Conservation (phyloP, 352 stramenopile genomes). For the Globisporangium canariense region DNA sequence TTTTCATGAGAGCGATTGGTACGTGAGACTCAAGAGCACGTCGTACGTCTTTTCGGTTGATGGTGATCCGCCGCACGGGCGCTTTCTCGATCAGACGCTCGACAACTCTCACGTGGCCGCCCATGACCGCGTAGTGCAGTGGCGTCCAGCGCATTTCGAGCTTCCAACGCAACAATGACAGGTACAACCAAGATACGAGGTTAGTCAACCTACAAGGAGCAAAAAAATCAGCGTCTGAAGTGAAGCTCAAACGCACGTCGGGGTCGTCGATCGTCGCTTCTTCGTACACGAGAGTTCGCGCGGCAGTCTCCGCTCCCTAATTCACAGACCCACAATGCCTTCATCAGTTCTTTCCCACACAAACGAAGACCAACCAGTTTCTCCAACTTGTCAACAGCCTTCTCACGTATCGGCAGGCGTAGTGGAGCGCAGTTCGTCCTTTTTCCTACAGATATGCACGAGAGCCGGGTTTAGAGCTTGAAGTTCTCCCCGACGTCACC, state of each 20-base stretch:
- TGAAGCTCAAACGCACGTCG: slow-evolving; percentile 37
- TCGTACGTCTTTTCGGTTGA: slow-evolving; percentile 76
- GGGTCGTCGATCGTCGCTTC: slow-evolving; percentile 75
- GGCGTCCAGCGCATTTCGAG: slow-evolving; percentile 81
- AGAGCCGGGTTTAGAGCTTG: too few relatives aligned
- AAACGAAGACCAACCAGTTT: neutral
- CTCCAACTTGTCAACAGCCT: neutral
- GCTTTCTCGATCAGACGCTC: slow-evolving; percentile 60
- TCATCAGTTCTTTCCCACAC: neutral
- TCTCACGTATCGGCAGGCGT: slow-evolving; percentile 63
- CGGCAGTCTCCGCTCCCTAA: slow-evolving; percentile 50
- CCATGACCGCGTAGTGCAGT: slow-evolving; percentile 77
- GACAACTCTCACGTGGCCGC: slow-evolving; percentile 53
- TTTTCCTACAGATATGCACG: slow-evolving; percentile 45
- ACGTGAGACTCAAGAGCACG: too few relatives aligned
- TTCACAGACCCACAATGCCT: neutral
- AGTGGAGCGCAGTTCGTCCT: slow-evolving; percentile 67
- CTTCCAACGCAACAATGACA: slow-evolving; percentile 17
- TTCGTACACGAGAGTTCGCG: slow-evolving; percentile 63
- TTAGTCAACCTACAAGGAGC: neutral
- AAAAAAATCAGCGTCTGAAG: too few relatives aligned
- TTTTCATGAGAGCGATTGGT: neutral
- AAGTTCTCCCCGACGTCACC: neutral
- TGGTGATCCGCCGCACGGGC: slow-evolving; percentile 69
- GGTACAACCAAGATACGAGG: neutral